Evolutionary conservation across 1,139 yeast species (phyloP), one percentile per base, ranked within the genome.

Genomic region (Pneumocystis wakefieldiae): DNA sequence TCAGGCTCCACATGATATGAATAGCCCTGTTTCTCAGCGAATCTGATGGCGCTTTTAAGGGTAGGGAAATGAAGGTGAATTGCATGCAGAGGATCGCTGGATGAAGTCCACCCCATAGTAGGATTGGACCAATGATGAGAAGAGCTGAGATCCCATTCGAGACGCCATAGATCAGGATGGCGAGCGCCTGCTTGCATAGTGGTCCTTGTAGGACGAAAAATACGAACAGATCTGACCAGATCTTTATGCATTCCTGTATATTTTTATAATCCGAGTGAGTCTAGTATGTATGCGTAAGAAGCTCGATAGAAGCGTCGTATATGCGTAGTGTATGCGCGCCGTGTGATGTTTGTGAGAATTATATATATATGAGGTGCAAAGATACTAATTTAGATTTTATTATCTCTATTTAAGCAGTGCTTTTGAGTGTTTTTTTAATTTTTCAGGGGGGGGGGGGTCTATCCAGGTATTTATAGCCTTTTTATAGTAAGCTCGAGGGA

Each of bases 51-150:
- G 42, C 87, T 82, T 62, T 87, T 94, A 75, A 83, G 84, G 63
- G 84, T 78, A 70, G 83, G 86, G 72, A 88, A 88, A 73, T 83
- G 83, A 79, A 88, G 76, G 71, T 80, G 81, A n/a, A 92, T 85
- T 36, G 87, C 90, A 77, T 87, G 95, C 94, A 88, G 85, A 75
- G 83, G 85, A 74, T 88, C 96, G 39, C 87, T 83, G 59, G 87
- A 78, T 48, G 88, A 82, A 70, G 87, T 91, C 78, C 87, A 88
- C 19, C 96, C 96, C 76, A 87, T 88, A 71, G 87, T 78, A 71
- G 87, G 94, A 74, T 88, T 87, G 73, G 87, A 95, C 95, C 95
- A 88, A 73, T 95, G 79, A 77, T 87, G 84, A 70, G 85, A 83
- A 60, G 85, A 85, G 65, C 85, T 77, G 58, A 86, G 81, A 71